phyloP scores from a whole-genome alignment of 129 eudicot species.

The Flaveria sonorensis region DNA sequence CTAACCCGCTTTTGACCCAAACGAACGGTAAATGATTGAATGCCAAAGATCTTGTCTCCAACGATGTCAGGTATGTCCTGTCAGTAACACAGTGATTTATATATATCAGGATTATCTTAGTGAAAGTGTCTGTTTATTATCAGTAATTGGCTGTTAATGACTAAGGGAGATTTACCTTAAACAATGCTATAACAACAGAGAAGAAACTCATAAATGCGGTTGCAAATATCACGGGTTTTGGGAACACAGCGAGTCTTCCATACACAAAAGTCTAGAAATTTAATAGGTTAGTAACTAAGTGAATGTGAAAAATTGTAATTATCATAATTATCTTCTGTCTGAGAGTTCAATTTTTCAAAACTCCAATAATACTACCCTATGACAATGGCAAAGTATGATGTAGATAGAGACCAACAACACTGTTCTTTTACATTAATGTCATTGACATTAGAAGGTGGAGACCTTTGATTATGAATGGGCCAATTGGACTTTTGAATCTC shows the following conservation, averaged over 20 bases:
- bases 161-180: slow-evolving; percentile 60
- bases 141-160: slow-evolving; percentile 7
- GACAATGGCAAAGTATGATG: not conserved
- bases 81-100: not conserved
- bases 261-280: slow-evolving; percentile 71
- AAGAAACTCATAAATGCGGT: slow-evolving; percentile 99
- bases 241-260: slow-evolving; percentile 69
- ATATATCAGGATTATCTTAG: not conserved
- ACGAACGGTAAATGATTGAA: slow-evolving; percentile 87
- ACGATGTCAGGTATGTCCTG: slow-evolving; percentile 97
- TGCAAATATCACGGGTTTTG: slow-evolving; percentile 93
- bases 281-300: slow-evolving; percentile 18
- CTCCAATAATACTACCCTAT: not conserved
- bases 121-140: not conserved
- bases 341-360: not conserved
- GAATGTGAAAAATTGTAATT: not conserved
- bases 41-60: slow-evolving; percentile 93
- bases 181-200: slow-evolving; percentile 95
- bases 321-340: not conserved
- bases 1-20: slow-evolving; percentile 87
- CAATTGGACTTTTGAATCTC: not conserved
- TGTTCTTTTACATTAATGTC: slow-evolving; percentile 2
- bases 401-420: not conserved
- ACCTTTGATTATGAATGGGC: not conserved
- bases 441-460: not conserved